Evolutionary conservation across 1,284 basidiomycete genomes (phyloP), one percentile per base, ranked within the genome.

Genomic region (Sporisorium graminicola): DNA sequence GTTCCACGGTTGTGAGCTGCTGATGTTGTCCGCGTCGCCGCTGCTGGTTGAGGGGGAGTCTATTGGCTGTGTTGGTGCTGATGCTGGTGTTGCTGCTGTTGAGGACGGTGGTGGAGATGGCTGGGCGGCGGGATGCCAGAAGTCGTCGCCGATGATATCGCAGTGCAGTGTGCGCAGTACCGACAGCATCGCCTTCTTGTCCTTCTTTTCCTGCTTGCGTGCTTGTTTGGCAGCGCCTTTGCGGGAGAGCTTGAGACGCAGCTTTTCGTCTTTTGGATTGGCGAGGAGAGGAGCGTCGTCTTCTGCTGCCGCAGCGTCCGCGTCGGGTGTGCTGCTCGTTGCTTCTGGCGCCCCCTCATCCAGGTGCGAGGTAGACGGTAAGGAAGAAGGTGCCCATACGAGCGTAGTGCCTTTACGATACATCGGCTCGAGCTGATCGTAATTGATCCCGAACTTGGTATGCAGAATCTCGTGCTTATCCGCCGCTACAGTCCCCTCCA

Each of bases 381-480:
- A n/a, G n/a, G n/a, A n/a, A 22, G 20, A 27, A 16, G 53, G 18
- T 0, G 71, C 88, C 80, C 94, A 91, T 29, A 95, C 89, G 8
- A 98, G 86, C 1, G 94, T 89, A 69, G 92, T 95, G 9, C 96
- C 96, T 83, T 96, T 97, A 53, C 93, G 88, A 82, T 90, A 97
- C 73, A 92, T 89, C 3, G 89, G 89, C 4, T 91, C 89, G 1
- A 95, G 84, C 14, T 88, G 87, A 77, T 94, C 95, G 83, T 99
- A 99, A 84, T 98, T 99, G 80, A 96, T 91, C 0, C 89, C 88
- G 81, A 95, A 98, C 8, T 88, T 88, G 7, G 89, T 88, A 86
- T 92, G 96, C 1, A 99, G 87, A 5, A 98, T 92, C 86, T 98
- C 95, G 79, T 98, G 91, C 87, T 98, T 99, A 69, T 93, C 90